These are phyloP conservation scores for Pyrenochaeta sp. DNA, from an alignment of 2,329 filamentous ascomycete species.

Conservation along the genomic window DNA sequence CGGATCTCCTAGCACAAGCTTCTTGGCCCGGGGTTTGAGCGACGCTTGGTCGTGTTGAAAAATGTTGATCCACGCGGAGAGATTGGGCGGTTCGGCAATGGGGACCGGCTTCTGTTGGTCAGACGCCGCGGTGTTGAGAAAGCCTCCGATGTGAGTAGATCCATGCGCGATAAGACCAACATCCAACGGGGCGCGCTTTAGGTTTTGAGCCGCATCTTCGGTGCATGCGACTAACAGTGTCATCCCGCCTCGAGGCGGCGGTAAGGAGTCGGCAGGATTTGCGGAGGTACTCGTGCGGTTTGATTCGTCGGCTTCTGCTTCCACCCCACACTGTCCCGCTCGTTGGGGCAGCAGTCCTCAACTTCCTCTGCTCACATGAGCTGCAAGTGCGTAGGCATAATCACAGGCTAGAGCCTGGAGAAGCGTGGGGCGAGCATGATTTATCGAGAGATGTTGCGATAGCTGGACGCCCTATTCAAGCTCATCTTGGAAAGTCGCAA, in stretches of 20 bases:
- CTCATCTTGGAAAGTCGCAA: no score
- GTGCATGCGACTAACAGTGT: conserved; percentile 1
- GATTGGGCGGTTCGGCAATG: not conserved
- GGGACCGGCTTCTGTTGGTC: conserved; percentile 10
- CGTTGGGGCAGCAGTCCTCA: not conserved
- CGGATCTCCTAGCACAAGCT: conserved; percentile 1
- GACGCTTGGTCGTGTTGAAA: not conserved
- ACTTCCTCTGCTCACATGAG: not conserved
- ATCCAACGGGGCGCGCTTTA: not conserved
- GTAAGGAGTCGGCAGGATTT: not conserved
- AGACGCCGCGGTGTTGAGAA: conserved; percentile 5
- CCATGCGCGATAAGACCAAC: conserved; percentile 1
- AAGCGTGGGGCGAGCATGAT: not conserved
- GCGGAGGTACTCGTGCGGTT: not conserved
- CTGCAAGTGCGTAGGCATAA: not conserved
- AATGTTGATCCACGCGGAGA: not conserved
- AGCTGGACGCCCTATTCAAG: no score
- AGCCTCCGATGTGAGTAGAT: conserved; percentile 1
- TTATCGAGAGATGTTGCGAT: not conserved
- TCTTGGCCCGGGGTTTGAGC: conserved; percentile 2
- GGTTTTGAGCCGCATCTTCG: conserved; percentile 9
- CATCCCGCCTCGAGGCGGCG: conserved; percentile 3
- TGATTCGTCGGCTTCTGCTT: not conserved
- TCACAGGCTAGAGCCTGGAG: not conserved
- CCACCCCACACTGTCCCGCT: not conserved